These are phyloP conservation scores for Epichloe aotearoae DNA, from an alignment of 2,329 filamentous ascomycete species.

Conservation along the genomic window DNA sequence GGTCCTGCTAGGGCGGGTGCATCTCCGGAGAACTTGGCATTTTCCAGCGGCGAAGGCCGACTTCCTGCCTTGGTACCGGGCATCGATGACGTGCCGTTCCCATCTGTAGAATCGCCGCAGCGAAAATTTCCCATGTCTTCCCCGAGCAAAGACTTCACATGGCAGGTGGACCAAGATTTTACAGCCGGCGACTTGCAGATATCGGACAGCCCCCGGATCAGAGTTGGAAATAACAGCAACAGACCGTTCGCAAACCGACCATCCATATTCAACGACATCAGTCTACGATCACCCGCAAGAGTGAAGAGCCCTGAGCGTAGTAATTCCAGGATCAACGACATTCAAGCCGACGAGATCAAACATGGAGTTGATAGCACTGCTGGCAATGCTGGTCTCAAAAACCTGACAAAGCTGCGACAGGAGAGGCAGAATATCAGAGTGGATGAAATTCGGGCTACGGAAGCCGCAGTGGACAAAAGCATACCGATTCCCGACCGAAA, in stretches of 20 bases:
- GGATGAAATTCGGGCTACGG: constrained; percentile 23
- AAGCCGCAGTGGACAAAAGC: constrained; percentile 18
- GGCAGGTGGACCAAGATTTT: constrained; percentile 45
- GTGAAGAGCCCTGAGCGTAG: constrained; percentile 17
- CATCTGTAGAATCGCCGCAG: constrained; percentile 18
- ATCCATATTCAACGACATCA: constrained; percentile 16
- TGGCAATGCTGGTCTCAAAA: neutral
- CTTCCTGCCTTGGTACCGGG: constrained; percentile 26
- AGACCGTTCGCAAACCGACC: constrained; percentile 23
- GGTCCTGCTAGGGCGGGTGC: neutral
- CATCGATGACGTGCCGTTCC: constrained; percentile 23
- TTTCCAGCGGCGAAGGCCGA: constrained; percentile 14
- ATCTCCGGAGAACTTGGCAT: constrained; percentile 8
- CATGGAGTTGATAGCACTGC: constrained; percentile 14
- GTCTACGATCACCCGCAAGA: constrained; percentile 16
- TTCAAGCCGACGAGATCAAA: constrained; percentile 28
- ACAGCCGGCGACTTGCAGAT: constrained; percentile 41
- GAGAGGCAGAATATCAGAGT: constrained; percentile 5
- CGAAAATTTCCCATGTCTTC: constrained; percentile 15
- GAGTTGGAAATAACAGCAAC: constrained; percentile 16
- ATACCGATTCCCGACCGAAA: constrained; percentile 19
- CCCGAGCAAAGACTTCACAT: constrained; percentile 40
- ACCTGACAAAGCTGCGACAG: neutral
- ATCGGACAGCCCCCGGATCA: constrained; percentile 42
- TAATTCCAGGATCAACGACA: constrained; percentile 33